A percentile compares a stretch with the other conserved stretches of the same genome.
phyloP scores from a whole-genome alignment of 2,329 filamentous ascomycete species.

The Bipolaris oryzae region DNA sequence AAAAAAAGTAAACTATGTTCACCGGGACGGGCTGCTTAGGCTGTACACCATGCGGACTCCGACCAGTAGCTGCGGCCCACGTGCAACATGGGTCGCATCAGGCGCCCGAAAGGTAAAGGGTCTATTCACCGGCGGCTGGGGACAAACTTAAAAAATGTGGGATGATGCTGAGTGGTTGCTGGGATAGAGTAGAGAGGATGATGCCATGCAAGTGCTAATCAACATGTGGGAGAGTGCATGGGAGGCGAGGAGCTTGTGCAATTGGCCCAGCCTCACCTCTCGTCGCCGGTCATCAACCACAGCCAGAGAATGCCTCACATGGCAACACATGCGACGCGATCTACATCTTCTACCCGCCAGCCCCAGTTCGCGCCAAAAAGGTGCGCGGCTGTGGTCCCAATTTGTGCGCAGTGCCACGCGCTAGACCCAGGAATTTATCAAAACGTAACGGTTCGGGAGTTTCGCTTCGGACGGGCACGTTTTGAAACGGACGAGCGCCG shows the following conservation, averaged over 20 bases:
- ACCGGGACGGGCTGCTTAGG: too few relatives aligned
- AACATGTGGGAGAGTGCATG: not conserved
- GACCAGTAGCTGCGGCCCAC: slow-evolving; percentile 7
- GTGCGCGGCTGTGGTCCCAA: not conserved
- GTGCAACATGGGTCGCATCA: slow-evolving; percentile 10
- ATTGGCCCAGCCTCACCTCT: not conserved
- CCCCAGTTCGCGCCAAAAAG: not conserved
- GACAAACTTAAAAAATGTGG: not conserved
- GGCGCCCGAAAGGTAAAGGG: not conserved
- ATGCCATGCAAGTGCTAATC: not conserved
- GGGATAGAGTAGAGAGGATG: not conserved
- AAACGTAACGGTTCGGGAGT: not conserved
- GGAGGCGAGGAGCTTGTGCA: not conserved
- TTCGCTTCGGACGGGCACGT: slow-evolving; percentile 8
- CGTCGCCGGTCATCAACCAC: not conserved
- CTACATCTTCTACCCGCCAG: not conserved
- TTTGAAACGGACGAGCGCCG: slow-evolving; percentile 10
- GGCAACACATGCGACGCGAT: not conserved
- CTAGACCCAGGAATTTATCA: not conserved
- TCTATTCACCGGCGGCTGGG: not conserved
- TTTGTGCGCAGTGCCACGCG: not conserved
- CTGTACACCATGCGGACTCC: not conserved
- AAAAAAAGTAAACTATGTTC: too few relatives aligned
- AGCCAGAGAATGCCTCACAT: not conserved
- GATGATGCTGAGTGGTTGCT: not conserved